Evolutionary conservation across 73 alveolate genomes (phyloP).

Genomic region (Effrenium voratum): DNA sequence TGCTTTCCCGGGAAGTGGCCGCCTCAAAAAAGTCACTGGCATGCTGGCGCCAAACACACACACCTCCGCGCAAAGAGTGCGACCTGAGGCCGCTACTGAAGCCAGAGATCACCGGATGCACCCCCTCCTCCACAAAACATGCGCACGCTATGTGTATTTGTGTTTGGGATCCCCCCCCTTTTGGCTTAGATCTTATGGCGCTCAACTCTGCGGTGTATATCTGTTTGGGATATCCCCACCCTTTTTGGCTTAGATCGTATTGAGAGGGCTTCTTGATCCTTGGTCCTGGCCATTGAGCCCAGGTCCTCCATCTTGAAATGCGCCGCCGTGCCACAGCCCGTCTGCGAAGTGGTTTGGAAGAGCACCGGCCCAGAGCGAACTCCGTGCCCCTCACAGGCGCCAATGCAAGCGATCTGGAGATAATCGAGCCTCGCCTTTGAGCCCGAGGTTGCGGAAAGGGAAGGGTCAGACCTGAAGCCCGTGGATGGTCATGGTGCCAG

Average conservation of each 20-base stretch:
- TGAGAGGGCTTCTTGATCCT: background rate
- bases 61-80: background rate
- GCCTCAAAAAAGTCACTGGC: background rate
- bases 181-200: too few relatives aligned
- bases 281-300: background rate
- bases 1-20: constrained; percentile 93
- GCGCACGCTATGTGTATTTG: too few relatives aligned
- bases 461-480: constrained; percentile 40
- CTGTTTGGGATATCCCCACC: too few relatives aligned
- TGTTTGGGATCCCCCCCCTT: too few relatives aligned
- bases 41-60: background rate
- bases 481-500: too few relatives aligned
- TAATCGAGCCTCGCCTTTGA: constrained; percentile 2
- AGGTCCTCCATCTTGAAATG: constrained; percentile 87
- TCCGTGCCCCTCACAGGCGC: constrained; percentile 46
- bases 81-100: background rate
- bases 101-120: constrained; percentile 90
- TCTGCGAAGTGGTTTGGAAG: constrained; percentile 83
- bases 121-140: constrained; percentile 34
- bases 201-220: too few relatives aligned
- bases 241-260: background rate
- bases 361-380: constrained; percentile 60
- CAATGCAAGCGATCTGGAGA: background rate
- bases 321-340: constrained; percentile 89
- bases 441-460: constrained; percentile 65